These are phyloP conservation scores for Suillus decipiens DNA, from an alignment of 768 basidiomycete species.

Conservation along the genomic window DNA sequence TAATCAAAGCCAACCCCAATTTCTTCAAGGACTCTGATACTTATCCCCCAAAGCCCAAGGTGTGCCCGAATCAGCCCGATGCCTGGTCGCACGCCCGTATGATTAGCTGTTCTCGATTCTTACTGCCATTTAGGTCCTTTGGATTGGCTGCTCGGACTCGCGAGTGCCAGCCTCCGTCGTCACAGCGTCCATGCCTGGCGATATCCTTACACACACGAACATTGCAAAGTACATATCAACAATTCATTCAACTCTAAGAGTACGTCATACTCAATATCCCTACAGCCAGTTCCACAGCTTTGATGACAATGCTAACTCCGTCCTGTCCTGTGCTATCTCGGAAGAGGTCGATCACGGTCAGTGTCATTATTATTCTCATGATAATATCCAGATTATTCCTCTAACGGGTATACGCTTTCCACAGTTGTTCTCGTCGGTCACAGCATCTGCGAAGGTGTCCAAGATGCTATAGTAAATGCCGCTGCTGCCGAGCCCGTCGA, in stretches of 20 bases:
- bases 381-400: slow-evolving; percentile 31
- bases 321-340: slow-evolving; percentile 74
- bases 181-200: slow-evolving; percentile 69
- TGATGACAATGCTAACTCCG: slow-evolving; percentile 71
- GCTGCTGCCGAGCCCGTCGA: slow-evolving; percentile 14
- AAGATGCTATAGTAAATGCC: slow-evolving; percentile 41
- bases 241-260: background rate
- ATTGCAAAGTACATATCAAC: slow-evolving; percentile 74
- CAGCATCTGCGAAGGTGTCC: slow-evolving; percentile 77
- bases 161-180: slow-evolving; percentile 83
- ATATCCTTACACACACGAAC: slow-evolving; percentile 87
- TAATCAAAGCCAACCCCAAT: slow-evolving; percentile 52
- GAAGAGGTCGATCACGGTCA: slow-evolving; percentile 79
- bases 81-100: background rate
- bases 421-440: slow-evolving; percentile 84
- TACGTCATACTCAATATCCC: background rate
- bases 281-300: slow-evolving; percentile 69
- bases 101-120: background rate
- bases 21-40: slow-evolving; percentile 64
- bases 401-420: slow-evolving; percentile 4
- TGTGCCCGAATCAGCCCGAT: slow-evolving; percentile 35
- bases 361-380: slow-evolving; percentile 35
- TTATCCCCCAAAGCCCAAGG: slow-evolving; percentile 66
- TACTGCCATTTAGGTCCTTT: slow-evolving; percentile 53
- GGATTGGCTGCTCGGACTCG: slow-evolving; percentile 86